Percentiles rank a stretch among this genome's conserved stretches.
Conservation (phyloP, 2,329 filamentous ascomycete genomes). For the Thyridium curvatum region DNA sequence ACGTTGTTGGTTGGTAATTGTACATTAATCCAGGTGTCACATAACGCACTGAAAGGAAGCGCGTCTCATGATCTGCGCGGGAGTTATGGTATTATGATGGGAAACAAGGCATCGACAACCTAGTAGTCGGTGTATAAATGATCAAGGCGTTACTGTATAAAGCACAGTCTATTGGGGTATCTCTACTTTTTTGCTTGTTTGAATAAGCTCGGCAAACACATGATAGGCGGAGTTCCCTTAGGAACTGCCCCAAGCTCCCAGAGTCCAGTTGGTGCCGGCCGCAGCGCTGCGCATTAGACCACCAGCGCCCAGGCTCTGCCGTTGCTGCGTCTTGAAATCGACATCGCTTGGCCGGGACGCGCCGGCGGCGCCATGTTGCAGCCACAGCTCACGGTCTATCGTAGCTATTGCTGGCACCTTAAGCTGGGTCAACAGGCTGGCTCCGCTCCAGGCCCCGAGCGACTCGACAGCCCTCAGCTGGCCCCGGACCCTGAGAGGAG, state of each 20-base stretch:
- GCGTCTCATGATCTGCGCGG: too few relatives aligned
- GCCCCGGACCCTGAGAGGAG: conserved; percentile 43
- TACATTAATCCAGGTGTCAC: too few relatives aligned
- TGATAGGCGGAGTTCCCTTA: too few relatives aligned
- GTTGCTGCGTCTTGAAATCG: conserved; percentile 49
- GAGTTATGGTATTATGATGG: too few relatives aligned
- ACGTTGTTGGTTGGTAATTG: neutral
- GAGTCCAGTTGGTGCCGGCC: conserved; percentile 49
- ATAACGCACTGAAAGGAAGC: too few relatives aligned
- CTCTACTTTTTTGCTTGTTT: too few relatives aligned
- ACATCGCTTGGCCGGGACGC: conserved; percentile 55
- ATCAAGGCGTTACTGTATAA: too few relatives aligned
- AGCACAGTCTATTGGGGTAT: too few relatives aligned
- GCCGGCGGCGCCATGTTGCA: conserved; percentile 58
- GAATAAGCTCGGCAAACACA: too few relatives aligned
- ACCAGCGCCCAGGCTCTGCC: conserved; percentile 58
- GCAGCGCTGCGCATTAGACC: conserved; percentile 34
- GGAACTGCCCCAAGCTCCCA: conserved; percentile 50
- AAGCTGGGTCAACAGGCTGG: conserved; percentile 62
- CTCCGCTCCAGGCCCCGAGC: conserved; percentile 69
- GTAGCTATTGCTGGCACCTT: conserved; percentile 63
- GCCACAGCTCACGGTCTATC: conserved; percentile 66
- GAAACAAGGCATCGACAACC: too few relatives aligned
- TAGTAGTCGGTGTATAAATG: too few relatives aligned
- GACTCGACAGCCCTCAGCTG: conserved; percentile 60